phyloP scores from a whole-genome alignment of 768 basidiomycete genomes.

The Chalciporus pseudorubinellus region DNA sequence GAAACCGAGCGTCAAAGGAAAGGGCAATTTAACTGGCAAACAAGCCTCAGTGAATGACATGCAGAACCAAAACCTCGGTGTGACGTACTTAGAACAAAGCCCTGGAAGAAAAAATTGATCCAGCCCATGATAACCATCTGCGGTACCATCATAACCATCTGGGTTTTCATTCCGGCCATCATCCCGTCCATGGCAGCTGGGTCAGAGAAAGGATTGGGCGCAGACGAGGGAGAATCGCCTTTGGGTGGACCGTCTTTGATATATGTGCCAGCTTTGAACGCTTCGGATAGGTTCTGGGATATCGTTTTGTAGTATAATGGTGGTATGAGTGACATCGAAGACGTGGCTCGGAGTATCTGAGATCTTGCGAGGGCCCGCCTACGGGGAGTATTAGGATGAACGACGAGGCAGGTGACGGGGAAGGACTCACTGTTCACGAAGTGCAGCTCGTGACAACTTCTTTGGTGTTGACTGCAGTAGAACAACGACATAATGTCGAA shows the following conservation, averaged over 20 bases:
- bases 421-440: slow-evolving; percentile 86
- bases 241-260: slow-evolving; percentile 83
- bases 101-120: slow-evolving; percentile 99
- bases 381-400: no score
- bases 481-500: slow-evolving; percentile 88
- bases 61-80: not conserved
- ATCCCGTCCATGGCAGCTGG: slow-evolving; percentile 94
- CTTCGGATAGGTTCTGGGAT: slow-evolving; percentile 68
- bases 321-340: slow-evolving; percentile 79
- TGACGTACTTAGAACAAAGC: slow-evolving; percentile 91
- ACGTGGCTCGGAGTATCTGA: slow-evolving; percentile 78
- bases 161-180: slow-evolving; percentile 99
- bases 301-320: slow-evolving; percentile 69
- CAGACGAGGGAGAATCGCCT: slow-evolving; percentile 52
- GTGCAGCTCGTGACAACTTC: slow-evolving; percentile 68
- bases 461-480: slow-evolving; percentile 84
- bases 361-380: slow-evolving; percentile 77
- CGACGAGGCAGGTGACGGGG: no score
- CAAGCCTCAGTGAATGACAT: not conserved
- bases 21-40: slow-evolving; percentile 84
- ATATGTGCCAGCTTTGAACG: slow-evolving; percentile 74
- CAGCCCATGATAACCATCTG: slow-evolving; percentile 99
- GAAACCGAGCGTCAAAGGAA: slow-evolving; percentile 95
- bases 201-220: slow-evolving; percentile 85
- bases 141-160: slow-evolving; percentile 98